Evolutionary conservation across 2,329 filamentous ascomycete genomes (phyloP).

Genomic region (Sordariomycetes sp.): DNA sequence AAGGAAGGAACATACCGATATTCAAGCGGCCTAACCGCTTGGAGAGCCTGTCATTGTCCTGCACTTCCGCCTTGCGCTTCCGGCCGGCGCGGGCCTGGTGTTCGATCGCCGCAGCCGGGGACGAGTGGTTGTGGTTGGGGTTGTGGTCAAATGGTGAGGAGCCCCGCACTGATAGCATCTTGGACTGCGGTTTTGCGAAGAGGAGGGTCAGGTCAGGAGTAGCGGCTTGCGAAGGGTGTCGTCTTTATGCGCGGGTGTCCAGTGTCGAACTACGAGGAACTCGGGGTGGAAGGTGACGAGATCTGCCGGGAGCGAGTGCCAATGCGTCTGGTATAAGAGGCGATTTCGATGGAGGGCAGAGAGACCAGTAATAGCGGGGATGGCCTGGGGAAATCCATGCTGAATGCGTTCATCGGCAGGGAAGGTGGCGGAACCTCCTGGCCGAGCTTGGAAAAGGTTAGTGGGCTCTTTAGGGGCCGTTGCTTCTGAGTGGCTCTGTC

Average conservation of each 20-base stretch:
- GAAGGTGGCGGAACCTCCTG: background rate
- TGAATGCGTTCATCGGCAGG: background rate
- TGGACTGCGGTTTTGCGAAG: background rate
- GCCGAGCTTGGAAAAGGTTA: background rate
- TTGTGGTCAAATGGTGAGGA: slow-evolving; percentile 1
- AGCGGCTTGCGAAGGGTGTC: background rate
- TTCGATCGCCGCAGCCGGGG: slow-evolving; percentile 10
- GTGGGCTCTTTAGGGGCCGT: background rate
- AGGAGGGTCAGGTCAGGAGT: background rate
- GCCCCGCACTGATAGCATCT: slow-evolving; percentile 2
- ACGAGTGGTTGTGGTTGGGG: slow-evolving; percentile 5
- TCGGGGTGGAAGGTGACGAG: background rate
- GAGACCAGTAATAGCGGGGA: background rate
- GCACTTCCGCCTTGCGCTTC: slow-evolving; percentile 51
- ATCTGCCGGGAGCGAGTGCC: background rate
- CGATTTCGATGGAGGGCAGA: background rate
- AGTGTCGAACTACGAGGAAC: background rate
- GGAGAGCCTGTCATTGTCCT: slow-evolving; percentile 63
- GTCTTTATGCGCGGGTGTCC: background rate
- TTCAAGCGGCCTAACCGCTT: slow-evolving; percentile 78
- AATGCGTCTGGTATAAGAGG: background rate
- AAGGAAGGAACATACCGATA: slow-evolving; percentile 48
- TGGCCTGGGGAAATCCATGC: background rate
- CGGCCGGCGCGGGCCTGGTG: slow-evolving; percentile 14
- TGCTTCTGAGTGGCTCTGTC: background rate